These are phyloP conservation scores for Chrysanthemum lavandulifolium DNA, from an alignment of 129 eudicot genomes.

Conservation along the genomic window DNA sequence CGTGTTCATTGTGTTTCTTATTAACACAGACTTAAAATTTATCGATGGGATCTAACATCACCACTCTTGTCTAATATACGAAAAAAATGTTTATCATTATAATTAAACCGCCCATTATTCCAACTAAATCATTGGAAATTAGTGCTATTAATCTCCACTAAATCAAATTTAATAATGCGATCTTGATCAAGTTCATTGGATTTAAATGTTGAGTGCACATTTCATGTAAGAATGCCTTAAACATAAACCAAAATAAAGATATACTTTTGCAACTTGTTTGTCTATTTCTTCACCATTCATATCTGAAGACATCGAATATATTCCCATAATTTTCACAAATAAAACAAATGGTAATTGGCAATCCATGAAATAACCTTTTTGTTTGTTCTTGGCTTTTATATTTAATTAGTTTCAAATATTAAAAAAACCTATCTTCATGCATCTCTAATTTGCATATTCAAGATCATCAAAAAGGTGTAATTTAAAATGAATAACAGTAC, in stretches of 20 bases:
- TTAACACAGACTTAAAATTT: not conserved
- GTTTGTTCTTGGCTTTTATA: not conserved
- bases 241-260: conserved; percentile 21
- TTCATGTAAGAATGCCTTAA: conserved; percentile 11
- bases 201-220: conserved; percentile 1
- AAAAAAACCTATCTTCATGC: not conserved
- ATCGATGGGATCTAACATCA: not conserved
- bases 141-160: conserved; percentile 3
- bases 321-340: conserved; percentile 20
- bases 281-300: conserved; percentile 22
- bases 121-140: conserved; percentile 14
- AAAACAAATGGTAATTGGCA: conserved; percentile 17
- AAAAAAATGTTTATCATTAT: not conserved
- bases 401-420: not conserved
- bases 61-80: not conserved
- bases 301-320: conserved; percentile 23
- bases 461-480: conserved; percentile 10
- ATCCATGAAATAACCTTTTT: not conserved
- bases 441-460: conserved; percentile 13
- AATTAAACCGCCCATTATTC: not conserved
- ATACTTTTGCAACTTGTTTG: conserved; percentile 22
- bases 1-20: not conserved
- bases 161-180: conserved; percentile 1
- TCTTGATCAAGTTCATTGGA: conserved; percentile 14
- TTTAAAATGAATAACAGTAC: not conserved